Evolutionary conservation across 257 asterid genomes (phyloP).

Genomic region (Plantago ovata): DNA sequence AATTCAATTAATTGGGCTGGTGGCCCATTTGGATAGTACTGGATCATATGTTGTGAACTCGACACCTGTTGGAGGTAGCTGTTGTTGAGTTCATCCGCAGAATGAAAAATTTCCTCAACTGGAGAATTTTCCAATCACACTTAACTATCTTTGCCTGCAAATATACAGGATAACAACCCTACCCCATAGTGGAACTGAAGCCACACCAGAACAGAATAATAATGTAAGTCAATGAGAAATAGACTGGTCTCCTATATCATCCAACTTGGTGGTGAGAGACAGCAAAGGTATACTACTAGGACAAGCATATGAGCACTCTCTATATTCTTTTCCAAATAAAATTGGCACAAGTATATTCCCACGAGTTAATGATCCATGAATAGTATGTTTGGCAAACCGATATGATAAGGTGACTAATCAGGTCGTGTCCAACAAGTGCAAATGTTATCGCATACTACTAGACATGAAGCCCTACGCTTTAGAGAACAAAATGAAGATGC

Average conservation of each 20-base stretch:
- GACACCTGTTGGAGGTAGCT: not conserved
- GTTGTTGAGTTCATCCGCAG: not conserved
- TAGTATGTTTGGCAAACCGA: no score
- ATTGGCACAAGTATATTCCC: no score
- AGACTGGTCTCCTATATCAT: not conserved
- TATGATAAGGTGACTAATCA: no score
- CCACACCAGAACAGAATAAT: not conserved
- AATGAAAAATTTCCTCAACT: not conserved
- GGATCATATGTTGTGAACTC: not conserved
- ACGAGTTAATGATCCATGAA: no score
- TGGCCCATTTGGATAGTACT: not conserved
- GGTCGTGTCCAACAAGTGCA: no score
- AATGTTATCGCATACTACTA: no score
- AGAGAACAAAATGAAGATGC: no score
- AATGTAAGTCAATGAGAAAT: no score
- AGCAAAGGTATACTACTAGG: not conserved
- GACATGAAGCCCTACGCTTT: no score
- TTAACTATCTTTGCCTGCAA: not conserved
- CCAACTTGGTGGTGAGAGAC: not conserved
- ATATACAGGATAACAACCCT: not conserved
- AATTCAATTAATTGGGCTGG: no score
- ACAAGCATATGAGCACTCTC: not conserved
- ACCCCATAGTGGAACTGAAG: not conserved
- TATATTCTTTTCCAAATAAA: no score
- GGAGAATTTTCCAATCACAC: not conserved